Percentiles rank a stretch among this genome's conserved stretches.
Evolutionary conservation across 139 green algal genomes (phyloP).

Genomic region (Chlorella sp.): DNA sequence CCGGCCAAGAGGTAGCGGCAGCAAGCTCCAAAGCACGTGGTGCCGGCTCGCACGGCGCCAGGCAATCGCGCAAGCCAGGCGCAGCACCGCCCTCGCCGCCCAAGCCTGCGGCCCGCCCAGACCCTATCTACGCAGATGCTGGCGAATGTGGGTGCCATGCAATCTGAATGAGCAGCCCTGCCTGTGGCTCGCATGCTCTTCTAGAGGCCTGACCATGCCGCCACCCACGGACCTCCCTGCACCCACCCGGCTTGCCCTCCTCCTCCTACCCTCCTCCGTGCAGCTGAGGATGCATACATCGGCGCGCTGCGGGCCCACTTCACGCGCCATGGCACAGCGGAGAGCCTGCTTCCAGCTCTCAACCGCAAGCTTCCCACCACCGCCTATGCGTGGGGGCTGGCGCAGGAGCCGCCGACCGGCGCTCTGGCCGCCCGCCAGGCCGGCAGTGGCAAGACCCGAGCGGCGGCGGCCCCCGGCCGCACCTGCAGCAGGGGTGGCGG

Average conservation of each 20-base stretch:
- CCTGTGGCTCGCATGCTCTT: neutral
- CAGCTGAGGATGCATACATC: neutral
- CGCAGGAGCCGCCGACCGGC: neutral
- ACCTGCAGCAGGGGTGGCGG: neutral
- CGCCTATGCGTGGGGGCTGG: neutral
- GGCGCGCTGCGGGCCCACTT: neutral
- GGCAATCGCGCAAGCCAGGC: too few species aligned
- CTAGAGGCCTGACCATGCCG: neutral
- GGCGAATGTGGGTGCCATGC: neutral
- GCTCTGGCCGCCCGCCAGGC: too few species aligned
- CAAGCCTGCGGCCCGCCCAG: conserved; percentile 60
- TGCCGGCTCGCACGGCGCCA: too few species aligned
- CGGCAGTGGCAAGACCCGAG: too few species aligned
- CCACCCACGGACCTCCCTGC: neutral
- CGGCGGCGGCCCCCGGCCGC: too few species aligned
- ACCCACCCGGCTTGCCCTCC: neutral
- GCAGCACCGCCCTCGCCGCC: too few species aligned
- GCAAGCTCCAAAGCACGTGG: too few species aligned
- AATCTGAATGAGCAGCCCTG: neutral
- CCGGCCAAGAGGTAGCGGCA: too few species aligned
- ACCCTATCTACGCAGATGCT: conserved; percentile 60
- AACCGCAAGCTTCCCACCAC: neutral
- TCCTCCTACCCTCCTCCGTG: neutral
- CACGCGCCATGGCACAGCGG: neutral
- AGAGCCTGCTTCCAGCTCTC: neutral